Conservation (phyloP, 139 green algal species). For the Chlamydomonas schloesseri region DNA sequence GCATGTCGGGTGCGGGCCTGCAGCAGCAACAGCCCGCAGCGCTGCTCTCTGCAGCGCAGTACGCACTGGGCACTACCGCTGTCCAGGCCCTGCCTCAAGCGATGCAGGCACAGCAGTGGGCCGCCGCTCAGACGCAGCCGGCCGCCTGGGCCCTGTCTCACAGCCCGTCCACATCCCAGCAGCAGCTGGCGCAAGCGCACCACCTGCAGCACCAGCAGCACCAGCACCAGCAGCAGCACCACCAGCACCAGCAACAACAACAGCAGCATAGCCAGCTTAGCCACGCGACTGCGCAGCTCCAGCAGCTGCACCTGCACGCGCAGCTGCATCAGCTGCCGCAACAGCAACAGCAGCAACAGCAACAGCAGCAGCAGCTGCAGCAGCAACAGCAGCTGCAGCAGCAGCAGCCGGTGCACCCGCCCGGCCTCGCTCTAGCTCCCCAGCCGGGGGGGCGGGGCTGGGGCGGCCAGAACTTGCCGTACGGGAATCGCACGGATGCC, state of each 20-base stretch:
- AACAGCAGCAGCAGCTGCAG: slow-evolving; percentile 19
- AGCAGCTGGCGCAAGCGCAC: neutral
- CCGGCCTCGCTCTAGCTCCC: neutral
- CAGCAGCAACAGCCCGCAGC: slow-evolving; percentile 17
- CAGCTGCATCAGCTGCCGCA: slow-evolving; percentile 13
- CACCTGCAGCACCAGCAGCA: neutral
- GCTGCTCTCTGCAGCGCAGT: neutral
- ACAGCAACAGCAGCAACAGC: neutral
- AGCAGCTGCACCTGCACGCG: neutral
- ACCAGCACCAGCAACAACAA: neutral
- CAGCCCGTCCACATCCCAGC: neutral
- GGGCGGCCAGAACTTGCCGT: slow-evolving; percentile 18
- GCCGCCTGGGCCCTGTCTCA: too few species aligned
- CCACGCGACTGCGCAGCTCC: too few species aligned
- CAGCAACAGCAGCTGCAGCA: slow-evolving; percentile 51
- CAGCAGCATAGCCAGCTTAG: neutral
- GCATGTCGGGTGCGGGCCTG: neutral
- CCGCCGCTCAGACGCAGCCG: too few species aligned
- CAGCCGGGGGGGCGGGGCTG: neutral
- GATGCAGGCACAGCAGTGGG: neutral
- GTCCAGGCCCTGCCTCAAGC: neutral
- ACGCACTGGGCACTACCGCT: neutral
- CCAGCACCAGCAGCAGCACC: neutral
- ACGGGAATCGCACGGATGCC: neutral
- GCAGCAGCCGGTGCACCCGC: slow-evolving; percentile 40